Conservation (phyloP, 2,329 filamentous ascomycete genomes). For the Leptographium procerum region DNA sequence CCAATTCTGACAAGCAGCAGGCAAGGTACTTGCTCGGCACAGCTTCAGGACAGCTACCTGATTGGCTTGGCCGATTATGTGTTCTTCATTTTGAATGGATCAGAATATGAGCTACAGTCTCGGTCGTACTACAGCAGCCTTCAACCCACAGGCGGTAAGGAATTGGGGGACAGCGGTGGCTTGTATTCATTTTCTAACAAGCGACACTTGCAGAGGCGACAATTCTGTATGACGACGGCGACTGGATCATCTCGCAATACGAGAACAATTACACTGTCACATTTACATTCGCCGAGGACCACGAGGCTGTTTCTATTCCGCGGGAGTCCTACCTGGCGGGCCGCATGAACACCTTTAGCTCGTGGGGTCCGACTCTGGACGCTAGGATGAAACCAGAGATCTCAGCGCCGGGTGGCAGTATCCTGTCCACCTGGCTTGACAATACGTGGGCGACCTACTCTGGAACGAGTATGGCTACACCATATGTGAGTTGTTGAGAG, state of each 20-base stretch:
- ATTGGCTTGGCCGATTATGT: neutral
- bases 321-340: neutral
- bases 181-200: conserved; percentile 10
- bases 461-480: neutral
- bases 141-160: neutral
- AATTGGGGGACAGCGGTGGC: neutral
- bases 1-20: neutral
- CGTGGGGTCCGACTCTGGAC: neutral
- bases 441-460: neutral
- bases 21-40: neutral
- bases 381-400: neutral
- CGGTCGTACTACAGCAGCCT: neutral
- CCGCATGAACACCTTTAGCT: neutral
- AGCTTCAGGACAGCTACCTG: neutral
- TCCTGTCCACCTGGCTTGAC: neutral
- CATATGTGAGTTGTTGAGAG: neutral
- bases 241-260: conserved; percentile 1
- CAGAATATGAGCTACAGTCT: neutral
- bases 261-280: conserved; percentile 2
- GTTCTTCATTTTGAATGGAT: conserved; percentile 1
- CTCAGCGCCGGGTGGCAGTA: neutral
- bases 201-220: conserved; percentile 18
- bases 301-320: neutral
- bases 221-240: conserved; percentile 2
- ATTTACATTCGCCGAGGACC: conserved; percentile 1